Base-by-base conservation (phyloP, 352 stramenopile species). In the Globisporangium cederbergense region DNA sequence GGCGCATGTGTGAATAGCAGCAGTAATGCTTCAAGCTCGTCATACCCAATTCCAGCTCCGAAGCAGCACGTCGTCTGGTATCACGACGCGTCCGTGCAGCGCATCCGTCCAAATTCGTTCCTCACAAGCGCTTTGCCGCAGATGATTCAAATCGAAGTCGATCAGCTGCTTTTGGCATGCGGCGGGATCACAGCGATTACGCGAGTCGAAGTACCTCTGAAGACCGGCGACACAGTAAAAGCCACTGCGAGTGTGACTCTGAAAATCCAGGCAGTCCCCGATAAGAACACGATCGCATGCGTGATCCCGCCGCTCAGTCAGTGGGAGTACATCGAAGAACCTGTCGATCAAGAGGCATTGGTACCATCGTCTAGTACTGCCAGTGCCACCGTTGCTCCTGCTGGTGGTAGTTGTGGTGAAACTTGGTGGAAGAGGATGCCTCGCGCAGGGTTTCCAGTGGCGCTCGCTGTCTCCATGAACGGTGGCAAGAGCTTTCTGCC, bases 21-120 rank as follows among this genome's bases (percentile, higher is more conserved):
- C 46, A 25, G 4, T 9, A 46, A 38, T 13, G 30, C 50, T 38
- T 5, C 30, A 30, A 25, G 7, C 32, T 16, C 7, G 10, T 38
- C 50, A 4, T 36, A 3, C 10, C 28, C 6, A 7, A 16, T 55
- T 14, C 2, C 38, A 18, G 7, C 40, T 16, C 66, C 68, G 1
- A 65, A 79, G 9, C 68, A 67, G 3, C 68, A 86, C 22, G 25
- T 81, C 42, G 65, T 88, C 16, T 83, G 66, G 49, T 78, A 72
- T 22, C 83, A 92, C 36, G 64, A 83, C 2, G 78, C 74, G 1
- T 57, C 66, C 18, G 53, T 90, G 0, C 51, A 67, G 14, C 72
- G 78, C 14, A 62, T 75, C 14, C 67, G 47, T 1, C 83, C 83
- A 9, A 92, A 92, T 55, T 87, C 79, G 16, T 83, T 89, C 54